Evolutionary conservation across 2,329 filamentous ascomycete genomes (phyloP).

Genomic region (Camillea tinctor): DNA sequence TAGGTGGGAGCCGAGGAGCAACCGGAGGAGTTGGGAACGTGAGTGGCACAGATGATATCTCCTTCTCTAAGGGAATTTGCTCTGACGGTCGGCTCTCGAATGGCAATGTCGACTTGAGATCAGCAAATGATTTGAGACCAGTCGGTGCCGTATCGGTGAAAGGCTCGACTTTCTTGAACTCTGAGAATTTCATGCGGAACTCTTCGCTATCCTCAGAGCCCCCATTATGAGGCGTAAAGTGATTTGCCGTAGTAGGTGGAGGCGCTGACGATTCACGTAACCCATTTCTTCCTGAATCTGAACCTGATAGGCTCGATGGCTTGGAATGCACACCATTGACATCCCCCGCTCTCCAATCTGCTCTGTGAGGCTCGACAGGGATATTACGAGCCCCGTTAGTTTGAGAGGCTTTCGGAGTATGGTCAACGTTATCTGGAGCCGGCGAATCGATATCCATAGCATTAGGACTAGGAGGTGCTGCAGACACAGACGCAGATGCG

Average conservation of each 20-base stretch:
- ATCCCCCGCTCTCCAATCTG: constrained; percentile 58
- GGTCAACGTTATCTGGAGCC: constrained; percentile 29
- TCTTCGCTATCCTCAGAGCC: constrained; percentile 58
- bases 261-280: constrained; percentile 17
- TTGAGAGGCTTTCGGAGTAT: constrained; percentile 24
- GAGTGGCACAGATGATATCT: constrained; percentile 37
- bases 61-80: constrained; percentile 36
- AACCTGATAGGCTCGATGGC: constrained; percentile 17
- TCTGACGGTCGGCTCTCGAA: constrained; percentile 53
- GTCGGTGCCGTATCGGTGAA: constrained; percentile 43
- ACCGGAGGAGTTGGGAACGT: constrained; percentile 48
- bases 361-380: constrained; percentile 56
- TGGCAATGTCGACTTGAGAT: constrained; percentile 56
- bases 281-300: constrained; percentile 25
- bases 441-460: constrained; percentile 67
- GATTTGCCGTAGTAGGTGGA: constrained; percentile 19
- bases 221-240: constrained; percentile 36
- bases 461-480: constrained; percentile 46
- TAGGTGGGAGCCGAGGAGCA: constrained; percentile 48
- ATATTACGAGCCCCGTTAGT: constrained; percentile 48
- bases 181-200: constrained; percentile 52
- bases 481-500: constrained; percentile 31
- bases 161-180: constrained; percentile 56
- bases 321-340: constrained; percentile 31
- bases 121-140: constrained; percentile 54